These are phyloP conservation scores for Globisporangium cylindrosporum DNA, from an alignment of 352 stramenopile species.

Conservation along the genomic window DNA sequence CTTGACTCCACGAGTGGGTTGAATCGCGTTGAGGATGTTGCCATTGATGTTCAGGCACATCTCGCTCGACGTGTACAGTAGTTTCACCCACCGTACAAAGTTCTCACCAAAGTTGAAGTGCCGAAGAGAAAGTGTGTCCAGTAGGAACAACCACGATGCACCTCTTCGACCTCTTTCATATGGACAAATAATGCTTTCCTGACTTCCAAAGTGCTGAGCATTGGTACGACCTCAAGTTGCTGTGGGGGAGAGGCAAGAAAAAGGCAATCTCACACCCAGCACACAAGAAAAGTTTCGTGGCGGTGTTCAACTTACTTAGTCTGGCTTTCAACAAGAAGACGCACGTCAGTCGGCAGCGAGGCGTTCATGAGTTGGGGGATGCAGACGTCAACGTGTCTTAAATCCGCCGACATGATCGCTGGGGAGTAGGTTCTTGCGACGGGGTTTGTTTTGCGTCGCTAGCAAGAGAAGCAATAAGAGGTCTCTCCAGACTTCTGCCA, in stretches of 20 bases:
- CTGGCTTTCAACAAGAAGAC: neutral
- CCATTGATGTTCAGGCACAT: too few relatives aligned
- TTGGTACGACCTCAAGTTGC: neutral
- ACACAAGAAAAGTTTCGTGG: neutral
- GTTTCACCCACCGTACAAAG: too few relatives aligned
- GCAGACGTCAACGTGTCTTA: neutral
- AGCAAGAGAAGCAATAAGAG: neutral
- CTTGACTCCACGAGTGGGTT: too few relatives aligned
- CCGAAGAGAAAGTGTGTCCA: too few relatives aligned
- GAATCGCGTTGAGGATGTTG: too few relatives aligned
- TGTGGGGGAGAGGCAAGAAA: neutral
- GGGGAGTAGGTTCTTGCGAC: neutral
- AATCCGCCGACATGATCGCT: neutral
- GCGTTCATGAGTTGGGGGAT: neutral
- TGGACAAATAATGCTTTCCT: neutral
- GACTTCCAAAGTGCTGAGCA: neutral
- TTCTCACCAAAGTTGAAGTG: too few relatives aligned
- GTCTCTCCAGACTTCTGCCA: neutral
- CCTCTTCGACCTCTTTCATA: neutral
- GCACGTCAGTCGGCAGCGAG: neutral
- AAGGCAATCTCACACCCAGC: neutral
- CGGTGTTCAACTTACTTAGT: neutral
- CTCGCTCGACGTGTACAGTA: too few relatives aligned
- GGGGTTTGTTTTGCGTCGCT: neutral
- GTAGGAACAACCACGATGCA: neutral